Conservation (phyloP, 768 basidiomycete genomes). For the Tricholoma saponaceum region DNA sequence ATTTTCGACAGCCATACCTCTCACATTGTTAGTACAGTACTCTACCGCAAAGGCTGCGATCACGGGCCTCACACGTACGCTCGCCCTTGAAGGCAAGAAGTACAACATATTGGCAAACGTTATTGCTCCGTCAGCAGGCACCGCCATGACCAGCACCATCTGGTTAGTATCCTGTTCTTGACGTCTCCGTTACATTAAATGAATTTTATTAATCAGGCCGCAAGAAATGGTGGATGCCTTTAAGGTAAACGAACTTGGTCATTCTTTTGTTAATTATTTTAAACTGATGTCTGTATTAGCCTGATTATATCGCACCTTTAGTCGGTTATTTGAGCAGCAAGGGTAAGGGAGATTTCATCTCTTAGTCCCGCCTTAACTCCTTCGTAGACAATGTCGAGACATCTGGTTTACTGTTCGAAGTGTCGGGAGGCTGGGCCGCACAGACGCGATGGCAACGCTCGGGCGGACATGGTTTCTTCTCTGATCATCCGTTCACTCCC, state of each 20-base stretch:
- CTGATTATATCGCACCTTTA: constrained; percentile 89
- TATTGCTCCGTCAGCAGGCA: constrained; percentile 85
- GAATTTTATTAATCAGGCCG: constrained; percentile 39
- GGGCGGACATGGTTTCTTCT: constrained; percentile 84
- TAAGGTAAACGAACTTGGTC: constrained; percentile 48
- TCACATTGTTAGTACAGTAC: constrained; percentile 44
- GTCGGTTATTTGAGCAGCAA: constrained; percentile 87
- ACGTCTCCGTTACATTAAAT: neutral
- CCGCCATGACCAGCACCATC: constrained; percentile 86
- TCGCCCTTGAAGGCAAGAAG: constrained; percentile 88
- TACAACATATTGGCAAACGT: constrained; percentile 89
- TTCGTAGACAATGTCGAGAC: constrained; percentile 64
- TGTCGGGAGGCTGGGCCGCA: constrained; percentile 88
- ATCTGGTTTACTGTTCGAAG: constrained; percentile 78
- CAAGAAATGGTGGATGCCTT: constrained; percentile 87
- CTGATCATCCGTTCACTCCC: constrained; percentile 66
- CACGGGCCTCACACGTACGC: constrained; percentile 82
- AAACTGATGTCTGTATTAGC: constrained; percentile 35
- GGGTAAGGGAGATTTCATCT: constrained; percentile 29
- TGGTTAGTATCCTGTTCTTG: constrained; percentile 41
- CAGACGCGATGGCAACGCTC: constrained; percentile 92
- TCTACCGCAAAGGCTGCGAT: constrained; percentile 92
- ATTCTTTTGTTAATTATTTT: neutral
- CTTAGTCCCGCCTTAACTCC: neutral
- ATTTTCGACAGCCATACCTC: constrained; percentile 1